Percentiles rank a stretch among this genome's conserved stretches.
phyloP scores from a whole-genome alignment of 1,139 yeast genomes.

The Candida sp. region DNA sequence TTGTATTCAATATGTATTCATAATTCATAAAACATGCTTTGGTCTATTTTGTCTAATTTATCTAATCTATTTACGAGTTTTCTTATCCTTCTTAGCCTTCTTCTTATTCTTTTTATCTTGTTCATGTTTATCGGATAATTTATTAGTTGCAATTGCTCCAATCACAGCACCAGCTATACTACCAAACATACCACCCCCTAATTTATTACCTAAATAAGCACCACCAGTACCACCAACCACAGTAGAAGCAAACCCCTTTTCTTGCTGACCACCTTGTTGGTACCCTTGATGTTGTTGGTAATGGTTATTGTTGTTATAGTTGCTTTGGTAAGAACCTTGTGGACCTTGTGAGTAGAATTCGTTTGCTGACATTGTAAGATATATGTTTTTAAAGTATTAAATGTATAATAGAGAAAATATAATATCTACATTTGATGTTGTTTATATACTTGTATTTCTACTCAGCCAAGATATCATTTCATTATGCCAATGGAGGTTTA shows the following conservation, averaged over 20 bases:
- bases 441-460: background rate
- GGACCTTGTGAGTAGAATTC: conserved; percentile 53
- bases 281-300: conserved; percentile 13
- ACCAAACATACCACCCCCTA: background rate
- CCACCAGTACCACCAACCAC: conserved; percentile 61
- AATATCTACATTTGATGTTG: background rate
- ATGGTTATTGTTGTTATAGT: conserved; percentile 10
- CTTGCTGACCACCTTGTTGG: background rate
- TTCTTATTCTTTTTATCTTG: background rate
- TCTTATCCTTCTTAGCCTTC: too few species aligned
- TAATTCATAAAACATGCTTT: too few species aligned
- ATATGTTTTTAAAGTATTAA: too few species aligned
- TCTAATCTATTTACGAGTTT: background rate
- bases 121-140: background rate
- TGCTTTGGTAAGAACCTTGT: conserved; percentile 33
- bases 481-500: background rate
- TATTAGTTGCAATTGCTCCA: background rate
- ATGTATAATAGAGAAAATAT: too few species aligned
- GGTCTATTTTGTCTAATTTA: too few species aligned
- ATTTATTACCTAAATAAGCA: conserved; percentile 55
- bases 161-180: background rate
- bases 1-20: too few species aligned
- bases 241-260: conserved; percentile 31
- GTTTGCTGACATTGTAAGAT: conserved; percentile 60
- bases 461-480: background rate